Conservation (phyloP, 225 moss, liverwort and hornwort species). For the Climacium dendroides region DNA sequence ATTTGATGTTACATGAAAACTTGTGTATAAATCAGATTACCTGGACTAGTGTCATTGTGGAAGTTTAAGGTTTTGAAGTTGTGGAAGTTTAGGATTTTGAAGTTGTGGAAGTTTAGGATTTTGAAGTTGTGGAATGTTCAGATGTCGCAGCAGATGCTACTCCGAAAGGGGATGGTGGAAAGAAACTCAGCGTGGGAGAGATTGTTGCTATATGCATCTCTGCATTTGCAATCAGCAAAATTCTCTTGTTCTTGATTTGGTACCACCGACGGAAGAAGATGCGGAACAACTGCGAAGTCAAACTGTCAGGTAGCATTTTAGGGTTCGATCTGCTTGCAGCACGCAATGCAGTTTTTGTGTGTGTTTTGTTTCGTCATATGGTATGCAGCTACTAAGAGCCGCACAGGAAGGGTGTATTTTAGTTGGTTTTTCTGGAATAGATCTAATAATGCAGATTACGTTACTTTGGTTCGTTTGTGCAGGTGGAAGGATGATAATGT, state of each 20-base stretch:
- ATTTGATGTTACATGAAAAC: neutral
- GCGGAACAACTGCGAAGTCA: constrained; percentile 4
- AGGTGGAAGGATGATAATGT: constrained; percentile 73
- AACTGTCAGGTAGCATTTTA: constrained; percentile 8
- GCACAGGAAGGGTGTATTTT: too few relatives aligned
- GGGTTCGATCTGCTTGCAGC: neutral
- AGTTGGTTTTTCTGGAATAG: neutral
- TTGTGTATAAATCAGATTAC: neutral
- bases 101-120: neutral
- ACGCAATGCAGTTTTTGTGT: neutral
- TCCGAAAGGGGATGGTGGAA: neutral
- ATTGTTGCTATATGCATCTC: constrained; percentile 20
- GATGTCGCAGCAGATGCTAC: neutral
- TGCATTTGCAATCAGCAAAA: constrained; percentile 29
- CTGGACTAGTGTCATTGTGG: neutral
- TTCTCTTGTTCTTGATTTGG: constrained; percentile 15
- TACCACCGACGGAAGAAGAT: constrained; percentile 5
- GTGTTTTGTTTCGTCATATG: neutral
- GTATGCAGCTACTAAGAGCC: neutral
- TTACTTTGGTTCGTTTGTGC: neutral
- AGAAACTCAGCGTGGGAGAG: neutral
- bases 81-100: too few relatives aligned
- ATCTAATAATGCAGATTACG: neutral
- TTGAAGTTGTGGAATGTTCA: neutral
- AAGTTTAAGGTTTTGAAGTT: neutral